Conservation (phyloP, 331 rosid species). For the Rhamnella rubrinervis region DNA sequence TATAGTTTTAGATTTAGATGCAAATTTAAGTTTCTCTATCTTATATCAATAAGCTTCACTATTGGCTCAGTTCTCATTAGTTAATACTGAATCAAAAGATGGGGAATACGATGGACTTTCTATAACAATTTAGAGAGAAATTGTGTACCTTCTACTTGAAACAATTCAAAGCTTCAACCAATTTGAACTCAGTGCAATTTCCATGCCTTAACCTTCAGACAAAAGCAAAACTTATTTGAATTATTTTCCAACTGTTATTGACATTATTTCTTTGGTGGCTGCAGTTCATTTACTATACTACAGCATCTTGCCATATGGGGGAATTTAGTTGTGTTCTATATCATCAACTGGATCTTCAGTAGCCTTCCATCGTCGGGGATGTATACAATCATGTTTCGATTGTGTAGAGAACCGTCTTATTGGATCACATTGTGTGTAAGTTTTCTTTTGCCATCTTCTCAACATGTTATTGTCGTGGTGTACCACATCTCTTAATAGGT, state of each 20-base stretch:
- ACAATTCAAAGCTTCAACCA: slow-evolving; percentile 4
- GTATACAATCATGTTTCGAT: slow-evolving; percentile 86
- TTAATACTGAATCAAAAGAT: not conserved
- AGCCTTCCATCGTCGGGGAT: slow-evolving; percentile 88
- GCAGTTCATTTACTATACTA: slow-evolving; percentile 83
- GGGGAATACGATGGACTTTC: not conserved
- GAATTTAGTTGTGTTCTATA: slow-evolving; percentile 70
- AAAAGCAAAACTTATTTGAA: slow-evolving; percentile 4
- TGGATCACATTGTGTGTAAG: slow-evolving; percentile 82
- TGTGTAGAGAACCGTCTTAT: slow-evolving; percentile 78
- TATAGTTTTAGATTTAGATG: slow-evolving; percentile 10
- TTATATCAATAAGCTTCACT: not conserved
- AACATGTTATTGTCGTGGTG: not conserved
- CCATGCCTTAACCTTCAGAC: no score
- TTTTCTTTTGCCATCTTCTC: slow-evolving; percentile 19
- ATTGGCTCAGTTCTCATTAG: not conserved
- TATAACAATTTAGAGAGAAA: not conserved
- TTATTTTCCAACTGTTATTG: slow-evolving; percentile 8
- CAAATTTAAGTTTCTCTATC: not conserved
- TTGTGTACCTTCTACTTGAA: not conserved
- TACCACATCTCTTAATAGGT: not conserved
- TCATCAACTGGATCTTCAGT: slow-evolving; percentile 80
- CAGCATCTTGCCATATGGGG: slow-evolving; percentile 92
- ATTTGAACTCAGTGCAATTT: not conserved
- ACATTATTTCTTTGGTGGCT: slow-evolving; percentile 32